Evolutionary conservation across 257 asterid genomes (phyloP).

Genomic region (Nicotiana tabacum): DNA sequence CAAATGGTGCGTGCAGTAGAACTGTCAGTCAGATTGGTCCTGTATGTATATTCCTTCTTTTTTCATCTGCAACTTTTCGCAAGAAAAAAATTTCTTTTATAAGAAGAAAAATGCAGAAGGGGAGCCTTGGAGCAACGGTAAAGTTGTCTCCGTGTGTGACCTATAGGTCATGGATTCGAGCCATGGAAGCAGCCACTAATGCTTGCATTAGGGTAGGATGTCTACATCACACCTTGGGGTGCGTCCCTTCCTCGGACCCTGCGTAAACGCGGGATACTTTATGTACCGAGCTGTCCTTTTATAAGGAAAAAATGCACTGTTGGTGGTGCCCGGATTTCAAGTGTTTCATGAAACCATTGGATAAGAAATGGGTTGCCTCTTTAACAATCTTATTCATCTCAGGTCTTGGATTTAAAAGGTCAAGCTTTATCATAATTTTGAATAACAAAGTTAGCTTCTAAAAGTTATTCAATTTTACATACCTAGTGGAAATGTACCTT

Average conservation of each 20-base stretch:
- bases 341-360: neutral
- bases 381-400: neutral
- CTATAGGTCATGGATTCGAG: too few species aligned
- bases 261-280: too few species aligned
- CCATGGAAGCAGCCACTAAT: too few species aligned
- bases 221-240: too few species aligned
- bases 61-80: neutral
- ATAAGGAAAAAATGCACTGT: neutral
- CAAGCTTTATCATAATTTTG: neutral
- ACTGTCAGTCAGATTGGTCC: neutral
- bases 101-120: neutral
- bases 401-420: neutral
- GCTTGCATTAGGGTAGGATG: too few species aligned
- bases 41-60: neutral
- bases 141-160: too few species aligned
- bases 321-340: neutral
- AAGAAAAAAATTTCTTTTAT: neutral
- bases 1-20: neutral
- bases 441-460: neutral
- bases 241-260: too few species aligned
- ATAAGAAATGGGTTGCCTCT: neutral
- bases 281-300: too few species aligned
- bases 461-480: neutral
- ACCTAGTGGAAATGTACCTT: neutral
- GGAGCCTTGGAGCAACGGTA: too few species aligned